phyloP scores from a whole-genome alignment of 192 early-diverging fungal genomes.

The Coemansia sp. region DNA sequence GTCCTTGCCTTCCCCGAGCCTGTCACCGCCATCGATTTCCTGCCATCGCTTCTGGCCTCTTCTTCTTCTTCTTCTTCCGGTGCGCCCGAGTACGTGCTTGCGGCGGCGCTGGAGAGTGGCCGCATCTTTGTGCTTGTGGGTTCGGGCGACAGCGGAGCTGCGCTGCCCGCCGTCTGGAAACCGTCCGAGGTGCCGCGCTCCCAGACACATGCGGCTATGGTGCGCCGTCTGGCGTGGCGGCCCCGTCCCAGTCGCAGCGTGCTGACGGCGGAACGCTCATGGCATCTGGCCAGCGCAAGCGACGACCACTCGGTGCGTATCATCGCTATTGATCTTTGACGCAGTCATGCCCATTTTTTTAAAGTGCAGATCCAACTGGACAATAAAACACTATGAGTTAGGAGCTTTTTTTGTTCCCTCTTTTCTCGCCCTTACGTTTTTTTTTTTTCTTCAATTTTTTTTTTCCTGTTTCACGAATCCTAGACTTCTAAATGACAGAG shows the following conservation, averaged over 20 bases:
- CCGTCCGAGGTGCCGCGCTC: slow-evolving; percentile 54
- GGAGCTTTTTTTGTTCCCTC: not conserved
- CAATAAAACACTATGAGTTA: too few species aligned
- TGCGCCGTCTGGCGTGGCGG: slow-evolving; percentile 69
- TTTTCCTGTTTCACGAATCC: not conserved
- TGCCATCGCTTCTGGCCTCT: slow-evolving; percentile 13
- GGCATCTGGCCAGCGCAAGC: slow-evolving; percentile 67
- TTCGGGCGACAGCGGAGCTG: slow-evolving; percentile 6
- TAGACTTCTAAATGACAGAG: slow-evolving; percentile 5
- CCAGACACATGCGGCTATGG: slow-evolving; percentile 57
- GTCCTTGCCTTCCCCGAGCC: slow-evolving; percentile 73
- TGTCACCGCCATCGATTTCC: slow-evolving; percentile 84
- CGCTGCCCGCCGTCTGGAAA: slow-evolving; percentile 43
- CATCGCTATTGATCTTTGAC: slow-evolving; percentile 39
- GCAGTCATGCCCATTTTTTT: not conserved
- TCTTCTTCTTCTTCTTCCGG: not conserved
- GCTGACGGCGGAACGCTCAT: slow-evolving; percentile 1
- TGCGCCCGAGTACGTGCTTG: slow-evolving; percentile 62
- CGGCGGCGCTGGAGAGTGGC: slow-evolving; percentile 83
- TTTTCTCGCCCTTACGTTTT: not conserved
- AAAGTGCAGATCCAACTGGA: too few species aligned
- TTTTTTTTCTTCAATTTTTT: not conserved
- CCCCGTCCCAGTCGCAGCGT: slow-evolving; percentile 14
- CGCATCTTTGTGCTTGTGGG: slow-evolving; percentile 60
- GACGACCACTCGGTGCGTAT: slow-evolving; percentile 76